phyloP scores from a whole-genome alignment of 192 early-diverging fungal species.

The Cetraspora pellucida region DNA sequence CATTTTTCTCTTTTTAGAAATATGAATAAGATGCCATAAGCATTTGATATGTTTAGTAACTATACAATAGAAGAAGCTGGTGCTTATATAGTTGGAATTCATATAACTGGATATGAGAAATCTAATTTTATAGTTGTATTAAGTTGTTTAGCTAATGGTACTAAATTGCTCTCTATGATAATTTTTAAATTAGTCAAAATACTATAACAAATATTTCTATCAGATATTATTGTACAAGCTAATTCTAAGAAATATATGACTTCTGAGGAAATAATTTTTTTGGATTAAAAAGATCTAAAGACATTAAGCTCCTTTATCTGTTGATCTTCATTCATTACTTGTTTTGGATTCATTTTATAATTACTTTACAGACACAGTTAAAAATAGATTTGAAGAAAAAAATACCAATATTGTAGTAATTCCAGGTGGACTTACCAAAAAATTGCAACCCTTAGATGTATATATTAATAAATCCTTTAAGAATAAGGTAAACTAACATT shows the following conservation, averaged over 20 bases:
- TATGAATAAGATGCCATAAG: constrained; percentile 1
- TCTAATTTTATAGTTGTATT: no score
- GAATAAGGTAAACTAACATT: no score
- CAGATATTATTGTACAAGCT: no score
- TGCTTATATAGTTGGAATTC: no score
- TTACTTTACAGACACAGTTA: no score
- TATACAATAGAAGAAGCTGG: background rate
- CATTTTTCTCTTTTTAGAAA: constrained; percentile 3
- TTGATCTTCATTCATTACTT: background rate
- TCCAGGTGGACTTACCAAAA: constrained; percentile 1
- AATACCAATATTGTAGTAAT: constrained; percentile 4
- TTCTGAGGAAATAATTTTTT: background rate
- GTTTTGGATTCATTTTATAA: constrained; percentile 13
- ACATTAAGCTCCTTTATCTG: background rate
- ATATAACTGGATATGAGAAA: no score
- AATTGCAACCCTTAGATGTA: constrained; percentile 6
- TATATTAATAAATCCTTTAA: constrained; percentile 14
- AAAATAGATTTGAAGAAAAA: background rate
- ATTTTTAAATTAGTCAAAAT: no score
- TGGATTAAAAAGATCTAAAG: constrained; percentile 2
- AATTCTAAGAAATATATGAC: background rate
- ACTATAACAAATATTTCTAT: no score
- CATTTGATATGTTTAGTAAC: constrained; percentile 19
- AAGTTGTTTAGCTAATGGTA: no score
- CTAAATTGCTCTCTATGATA: no score